Conservation (phyloP, 345 rosid genomes). For the Brassica nigra region DNA sequence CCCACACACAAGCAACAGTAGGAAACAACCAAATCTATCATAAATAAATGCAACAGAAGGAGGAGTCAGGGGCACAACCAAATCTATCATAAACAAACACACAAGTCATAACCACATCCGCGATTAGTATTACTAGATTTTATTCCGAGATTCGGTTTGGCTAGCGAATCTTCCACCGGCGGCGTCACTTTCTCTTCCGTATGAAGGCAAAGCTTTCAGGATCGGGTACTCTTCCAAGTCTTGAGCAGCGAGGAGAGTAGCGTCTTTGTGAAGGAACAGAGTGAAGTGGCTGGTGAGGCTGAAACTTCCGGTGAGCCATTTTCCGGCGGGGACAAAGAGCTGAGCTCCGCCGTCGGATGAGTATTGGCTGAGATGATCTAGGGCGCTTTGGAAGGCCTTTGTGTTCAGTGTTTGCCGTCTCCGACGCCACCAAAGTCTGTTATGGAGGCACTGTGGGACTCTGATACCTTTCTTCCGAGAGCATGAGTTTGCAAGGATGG, state of each 20-base stretch:
- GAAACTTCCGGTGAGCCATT: slow-evolving; percentile 90
- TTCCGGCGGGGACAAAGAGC: slow-evolving; percentile 77
- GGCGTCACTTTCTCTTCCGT: slow-evolving; percentile 92
- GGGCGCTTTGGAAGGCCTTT: slow-evolving; percentile 72
- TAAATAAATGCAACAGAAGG: no score
- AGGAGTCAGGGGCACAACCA: no score
- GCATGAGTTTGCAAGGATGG: neutral
- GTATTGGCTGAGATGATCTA: slow-evolving; percentile 56
- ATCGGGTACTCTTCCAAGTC: slow-evolving; percentile 70
- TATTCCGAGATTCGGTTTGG: no score
- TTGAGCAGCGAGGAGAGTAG: slow-evolving; percentile 83
- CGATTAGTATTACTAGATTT: no score
- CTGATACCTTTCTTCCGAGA: slow-evolving; percentile 7
- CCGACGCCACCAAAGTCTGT: slow-evolving; percentile 92
- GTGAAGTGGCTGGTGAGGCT: slow-evolving; percentile 84
- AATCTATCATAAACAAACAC: no score
- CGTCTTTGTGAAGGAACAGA: slow-evolving; percentile 79
- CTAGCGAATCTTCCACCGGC: slow-evolving; percentile 81
- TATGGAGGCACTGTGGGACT: slow-evolving; percentile 67
- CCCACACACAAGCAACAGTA: no score
- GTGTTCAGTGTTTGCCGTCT: slow-evolving; percentile 80
- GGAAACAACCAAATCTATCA: no score
- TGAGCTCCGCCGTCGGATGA: slow-evolving; percentile 68
- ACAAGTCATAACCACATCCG: no score
- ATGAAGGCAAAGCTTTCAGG: slow-evolving; percentile 78